phyloP scores from a whole-genome alignment of 768 basidiomycete genomes.

The Leccinellum rugosiceps region DNA sequence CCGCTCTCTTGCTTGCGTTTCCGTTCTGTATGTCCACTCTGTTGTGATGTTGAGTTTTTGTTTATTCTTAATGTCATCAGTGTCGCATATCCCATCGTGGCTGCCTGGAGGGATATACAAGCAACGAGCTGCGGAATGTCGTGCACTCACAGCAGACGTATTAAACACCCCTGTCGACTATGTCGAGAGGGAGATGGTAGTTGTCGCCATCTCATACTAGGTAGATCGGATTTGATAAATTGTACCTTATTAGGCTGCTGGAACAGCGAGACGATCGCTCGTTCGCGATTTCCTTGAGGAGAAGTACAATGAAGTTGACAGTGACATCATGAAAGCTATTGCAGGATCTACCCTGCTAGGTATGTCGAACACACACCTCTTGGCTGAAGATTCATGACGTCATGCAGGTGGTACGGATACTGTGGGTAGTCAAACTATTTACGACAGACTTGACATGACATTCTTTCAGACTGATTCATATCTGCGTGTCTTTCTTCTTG shows the following conservation, averaged over 20 bases:
- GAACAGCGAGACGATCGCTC: slow-evolving; percentile 22
- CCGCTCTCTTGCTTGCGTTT: slow-evolving; percentile 19
- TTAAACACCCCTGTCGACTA: slow-evolving; percentile 20
- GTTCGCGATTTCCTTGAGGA: slow-evolving; percentile 17
- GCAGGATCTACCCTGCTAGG: slow-evolving; percentile 23
- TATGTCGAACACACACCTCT: neutral
- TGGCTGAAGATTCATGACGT: neutral
- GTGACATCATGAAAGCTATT: slow-evolving; percentile 19
- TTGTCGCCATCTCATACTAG: neutral
- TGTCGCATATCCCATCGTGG: slow-evolving; percentile 32
- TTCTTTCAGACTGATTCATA: slow-evolving; percentile 10
- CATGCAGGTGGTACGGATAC: slow-evolving; percentile 26
- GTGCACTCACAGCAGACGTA: slow-evolving; percentile 23
- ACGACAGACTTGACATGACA: neutral
- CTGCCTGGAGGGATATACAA: slow-evolving; percentile 31
- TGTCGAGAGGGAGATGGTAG: slow-evolving; percentile 25
- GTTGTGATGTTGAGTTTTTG: neutral
- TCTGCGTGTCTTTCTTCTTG: slow-evolving; percentile 30
- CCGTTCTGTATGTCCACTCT: slow-evolving; percentile 23
- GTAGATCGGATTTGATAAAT: neutral
- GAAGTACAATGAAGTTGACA: neutral
- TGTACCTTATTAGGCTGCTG: slow-evolving; percentile 9
- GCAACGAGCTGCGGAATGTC: slow-evolving; percentile 12
- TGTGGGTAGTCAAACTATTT: slow-evolving; percentile 8
- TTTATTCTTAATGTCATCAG: slow-evolving; percentile 4